Evolutionary conservation across 1,284 basidiomycete genomes (phyloP).

Genomic region (Ustilago bromivora): DNA sequence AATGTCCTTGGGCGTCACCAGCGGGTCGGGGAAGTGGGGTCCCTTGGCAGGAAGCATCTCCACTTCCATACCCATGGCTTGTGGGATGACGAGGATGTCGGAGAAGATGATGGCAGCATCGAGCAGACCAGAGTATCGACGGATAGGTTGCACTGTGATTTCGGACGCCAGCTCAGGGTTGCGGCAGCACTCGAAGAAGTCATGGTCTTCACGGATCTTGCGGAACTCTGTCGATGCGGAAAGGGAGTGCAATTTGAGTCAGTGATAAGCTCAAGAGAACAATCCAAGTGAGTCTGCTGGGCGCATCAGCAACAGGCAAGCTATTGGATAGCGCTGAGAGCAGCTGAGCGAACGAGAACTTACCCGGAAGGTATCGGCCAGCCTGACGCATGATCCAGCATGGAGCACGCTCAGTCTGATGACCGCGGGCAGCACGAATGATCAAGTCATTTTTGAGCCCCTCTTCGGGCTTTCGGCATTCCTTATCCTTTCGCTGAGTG

Average conservation of each 20-base stretch:
- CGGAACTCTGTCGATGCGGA: slow-evolving; percentile 58
- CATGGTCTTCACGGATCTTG: slow-evolving; percentile 66
- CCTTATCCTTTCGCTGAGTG: slow-evolving; percentile 54
- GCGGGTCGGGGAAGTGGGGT: slow-evolving; percentile 65
- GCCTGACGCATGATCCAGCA: slow-evolving; percentile 99
- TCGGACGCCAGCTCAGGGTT: slow-evolving; percentile 66
- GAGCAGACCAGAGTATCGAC: slow-evolving; percentile 65
- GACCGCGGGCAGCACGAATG: slow-evolving; percentile 86
- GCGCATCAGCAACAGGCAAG: neutral
- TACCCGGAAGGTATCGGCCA: slow-evolving; percentile 92
- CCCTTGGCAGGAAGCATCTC: slow-evolving; percentile 68
- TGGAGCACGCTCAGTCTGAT: slow-evolving; percentile 89
- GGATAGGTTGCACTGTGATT: slow-evolving; percentile 68
- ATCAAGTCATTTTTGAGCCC: slow-evolving; percentile 87
- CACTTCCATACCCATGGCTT: slow-evolving; percentile 69
- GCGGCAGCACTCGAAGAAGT: slow-evolving; percentile 69
- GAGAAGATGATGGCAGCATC: slow-evolving; percentile 70
- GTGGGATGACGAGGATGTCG: slow-evolving; percentile 69
- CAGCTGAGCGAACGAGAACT: neutral
- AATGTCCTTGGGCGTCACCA: slow-evolving; percentile 64
- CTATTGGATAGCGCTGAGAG: neutral
- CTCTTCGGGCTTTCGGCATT: slow-evolving; percentile 48
- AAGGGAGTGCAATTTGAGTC: neutral
- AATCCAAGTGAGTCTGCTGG: neutral
- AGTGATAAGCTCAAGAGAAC: neutral